Evolutionary conservation across 345 rosid species (phyloP), one percentile per base, ranked within the genome.

Genomic region (Microcos paniculata): DNA sequence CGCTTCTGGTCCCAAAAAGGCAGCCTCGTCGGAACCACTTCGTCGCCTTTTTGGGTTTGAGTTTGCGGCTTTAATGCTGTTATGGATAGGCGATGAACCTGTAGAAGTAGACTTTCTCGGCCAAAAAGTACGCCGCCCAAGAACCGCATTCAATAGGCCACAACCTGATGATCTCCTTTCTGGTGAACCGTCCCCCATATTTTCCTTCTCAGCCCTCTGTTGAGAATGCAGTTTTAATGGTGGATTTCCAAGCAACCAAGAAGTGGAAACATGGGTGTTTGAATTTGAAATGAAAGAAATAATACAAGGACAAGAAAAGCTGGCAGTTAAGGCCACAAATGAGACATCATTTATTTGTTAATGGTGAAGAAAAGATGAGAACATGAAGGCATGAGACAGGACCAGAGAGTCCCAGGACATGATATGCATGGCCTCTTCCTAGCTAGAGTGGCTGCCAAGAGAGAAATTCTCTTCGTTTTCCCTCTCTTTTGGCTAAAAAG

Each of bases 121-220:
- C 90, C 89, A 94, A 62, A 89, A 81, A 53, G 71, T 70, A 67
- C 91, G 86, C 12, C 86, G 70, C 16, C 97, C 93, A 3, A 93
- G 87, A 63, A 96, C 87, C 3, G 85, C 94, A 55, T 71, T 87
- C 6, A 93, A 71, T 15, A 96, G 72, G 74, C 94, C 92, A 55
- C 99, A 96, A 14, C 97, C 92, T 0, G 89, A 79, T 0, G 89
- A 79, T 48, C 77, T 85, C 76, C 73, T 91, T 13, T 87, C 91
- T 6, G 89, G 80, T 0, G 88, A 84, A 15, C 73, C 11, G 8
- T 51, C 73, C 45, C 24, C 55, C 62, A 71, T 52, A 7, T 55
- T 64, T 28, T 43, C 45, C 23, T 24, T 42, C 28, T 12, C n/a
- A 43, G 28, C 28, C 49, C 62, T 38, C 40, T 16, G 30, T 26